A percentile compares a stretch with the other conserved stretches of the same genome.
Evolutionary conservation across 164 flowering plant genomes (phyloP).

Genomic region (Santalum album): DNA sequence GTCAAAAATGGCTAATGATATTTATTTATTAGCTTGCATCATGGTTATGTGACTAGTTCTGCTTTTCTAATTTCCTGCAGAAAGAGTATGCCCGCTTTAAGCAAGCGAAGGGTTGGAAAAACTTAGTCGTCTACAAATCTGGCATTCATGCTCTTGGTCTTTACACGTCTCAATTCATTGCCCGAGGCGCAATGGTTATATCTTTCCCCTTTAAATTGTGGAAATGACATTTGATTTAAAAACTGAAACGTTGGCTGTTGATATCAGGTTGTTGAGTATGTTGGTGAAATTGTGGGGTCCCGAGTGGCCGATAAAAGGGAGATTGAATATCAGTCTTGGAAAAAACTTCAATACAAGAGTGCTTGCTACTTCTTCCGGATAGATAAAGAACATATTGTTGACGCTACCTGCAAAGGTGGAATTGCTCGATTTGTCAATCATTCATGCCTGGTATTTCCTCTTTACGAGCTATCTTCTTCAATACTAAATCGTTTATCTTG

Average conservation of each 20-base stretch:
- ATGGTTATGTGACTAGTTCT: neutral
- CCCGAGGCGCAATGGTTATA: conserved; percentile 61
- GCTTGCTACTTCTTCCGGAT: conserved; percentile 74
- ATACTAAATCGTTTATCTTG: neutral
- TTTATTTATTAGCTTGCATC: no score
- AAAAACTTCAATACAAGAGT: conserved; percentile 50
- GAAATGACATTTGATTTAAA: neutral
- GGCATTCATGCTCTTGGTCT: conserved; percentile 81
- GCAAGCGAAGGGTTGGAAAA: conserved; percentile 57
- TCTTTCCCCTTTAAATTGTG: neutral
- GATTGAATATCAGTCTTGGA: conserved; percentile 52
- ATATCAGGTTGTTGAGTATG: conserved; percentile 73
- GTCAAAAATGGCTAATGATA: no score
- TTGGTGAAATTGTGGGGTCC: conserved; percentile 68
- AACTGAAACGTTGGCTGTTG: no score
- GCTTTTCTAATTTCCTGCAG: conserved; percentile 24
- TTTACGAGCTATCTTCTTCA: neutral
- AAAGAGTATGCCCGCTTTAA: conserved; percentile 66
- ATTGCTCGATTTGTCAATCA: conserved; percentile 82
- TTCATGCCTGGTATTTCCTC: conserved; percentile 54
- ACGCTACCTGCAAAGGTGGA: conserved; percentile 75
- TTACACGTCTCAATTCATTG: conserved; percentile 61
- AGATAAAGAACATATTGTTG: conserved; percentile 66
- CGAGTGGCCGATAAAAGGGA: conserved; percentile 73
- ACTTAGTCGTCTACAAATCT: conserved; percentile 70